Conservation (phyloP, 2,329 filamentous ascomycete genomes). For the Coniochaeta prunicola region DNA sequence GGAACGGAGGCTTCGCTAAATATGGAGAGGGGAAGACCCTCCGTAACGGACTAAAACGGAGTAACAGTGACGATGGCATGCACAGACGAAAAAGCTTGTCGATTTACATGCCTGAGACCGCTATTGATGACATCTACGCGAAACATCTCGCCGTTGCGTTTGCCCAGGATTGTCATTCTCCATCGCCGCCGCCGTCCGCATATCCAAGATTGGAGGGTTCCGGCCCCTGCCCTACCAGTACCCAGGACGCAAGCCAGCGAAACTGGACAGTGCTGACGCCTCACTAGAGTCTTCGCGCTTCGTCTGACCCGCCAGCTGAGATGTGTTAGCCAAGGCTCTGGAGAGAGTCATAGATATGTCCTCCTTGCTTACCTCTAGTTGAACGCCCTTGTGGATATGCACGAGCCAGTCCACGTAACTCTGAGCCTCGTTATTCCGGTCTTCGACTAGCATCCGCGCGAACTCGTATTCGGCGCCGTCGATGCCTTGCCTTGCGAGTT, state of each 20-base stretch:
- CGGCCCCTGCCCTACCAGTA: constrained; percentile 17
- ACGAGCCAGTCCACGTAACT: constrained; percentile 99
- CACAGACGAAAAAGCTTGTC: not conserved
- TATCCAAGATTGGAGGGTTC: not conserved
- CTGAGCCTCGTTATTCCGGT: constrained; percentile 94
- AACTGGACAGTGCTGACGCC: constrained; percentile 37
- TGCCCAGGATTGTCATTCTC: not conserved
- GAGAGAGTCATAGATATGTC: constrained; percentile 2
- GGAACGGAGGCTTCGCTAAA: not conserved
- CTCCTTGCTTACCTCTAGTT: constrained; percentile 70
- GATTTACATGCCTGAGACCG: not conserved
- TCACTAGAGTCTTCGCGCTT: constrained; percentile 58
- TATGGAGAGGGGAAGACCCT: not conserved
- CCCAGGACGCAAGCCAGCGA: constrained; percentile 17
- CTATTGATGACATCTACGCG: not conserved
- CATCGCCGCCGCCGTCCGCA: not conserved
- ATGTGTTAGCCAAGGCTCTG: constrained; percentile 8
- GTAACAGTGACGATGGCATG: not conserved
- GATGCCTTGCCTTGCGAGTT: constrained; percentile 84
- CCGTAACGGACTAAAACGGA: not conserved
- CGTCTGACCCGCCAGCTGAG: constrained; percentile 59
- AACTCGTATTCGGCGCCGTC: constrained; percentile 97
- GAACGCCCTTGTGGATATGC: constrained; percentile 86
- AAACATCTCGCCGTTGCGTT: not conserved
- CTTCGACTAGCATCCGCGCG: constrained; percentile 82